phyloP scores from a whole-genome alignment of 805 yeast genomes.

The Hermanozyma aechmeae region DNA sequence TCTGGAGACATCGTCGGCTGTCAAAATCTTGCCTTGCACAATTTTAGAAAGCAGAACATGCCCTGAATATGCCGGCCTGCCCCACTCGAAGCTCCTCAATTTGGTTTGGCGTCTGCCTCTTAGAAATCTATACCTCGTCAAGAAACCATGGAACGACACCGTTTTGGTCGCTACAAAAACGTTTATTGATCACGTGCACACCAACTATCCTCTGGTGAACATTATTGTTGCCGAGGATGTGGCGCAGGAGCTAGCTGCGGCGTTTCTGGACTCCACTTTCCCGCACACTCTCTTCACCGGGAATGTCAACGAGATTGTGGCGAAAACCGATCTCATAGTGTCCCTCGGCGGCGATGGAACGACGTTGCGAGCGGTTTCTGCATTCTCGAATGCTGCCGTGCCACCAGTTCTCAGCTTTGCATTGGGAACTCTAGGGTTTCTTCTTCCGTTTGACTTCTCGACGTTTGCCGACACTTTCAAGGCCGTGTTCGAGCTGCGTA shows the following conservation, averaged over 20 bases:
- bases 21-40: too few species aligned
- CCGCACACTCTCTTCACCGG: slow-evolving; percentile 45
- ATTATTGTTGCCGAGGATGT: slow-evolving; percentile 71
- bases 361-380: slow-evolving; percentile 71
- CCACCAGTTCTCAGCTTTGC: slow-evolving; percentile 90
- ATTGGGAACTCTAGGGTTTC: slow-evolving; percentile 83
- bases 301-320: slow-evolving; percentile 41
- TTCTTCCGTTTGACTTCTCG: slow-evolving; percentile 76
- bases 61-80: neutral
- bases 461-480: slow-evolving; percentile 53
- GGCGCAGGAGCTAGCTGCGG: slow-evolving; percentile 50
- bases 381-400: slow-evolving; percentile 60
- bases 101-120: slow-evolving; percentile 67
- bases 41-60: too few species aligned
- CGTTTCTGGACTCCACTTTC: slow-evolving; percentile 9
- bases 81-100: slow-evolving; percentile 49
- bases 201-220: slow-evolving; percentile 60
- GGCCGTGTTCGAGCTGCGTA: slow-evolving; percentile 56
- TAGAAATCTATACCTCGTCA: slow-evolving; percentile 68
- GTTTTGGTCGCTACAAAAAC: slow-evolving; percentile 60
- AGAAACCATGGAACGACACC: slow-evolving; percentile 68
- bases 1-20: too few species aligned
- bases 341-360: slow-evolving; percentile 98
- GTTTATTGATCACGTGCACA: slow-evolving; percentile 54
- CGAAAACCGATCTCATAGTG: slow-evolving; percentile 70